Conservation (phyloP, 2,329 filamentous ascomycete species). For the Aspergillus nomiae region DNA sequence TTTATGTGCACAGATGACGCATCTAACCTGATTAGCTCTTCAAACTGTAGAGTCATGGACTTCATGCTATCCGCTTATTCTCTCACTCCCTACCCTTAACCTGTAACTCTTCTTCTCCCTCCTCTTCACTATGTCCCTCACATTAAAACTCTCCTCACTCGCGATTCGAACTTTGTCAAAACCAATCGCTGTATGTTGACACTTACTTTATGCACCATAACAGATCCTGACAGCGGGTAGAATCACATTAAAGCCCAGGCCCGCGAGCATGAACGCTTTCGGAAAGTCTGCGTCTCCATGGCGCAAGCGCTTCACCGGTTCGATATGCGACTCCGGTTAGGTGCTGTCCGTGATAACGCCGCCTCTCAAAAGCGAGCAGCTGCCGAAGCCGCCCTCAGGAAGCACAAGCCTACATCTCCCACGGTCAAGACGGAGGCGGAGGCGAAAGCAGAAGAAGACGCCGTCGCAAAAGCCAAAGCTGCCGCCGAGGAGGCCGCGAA, state of each 20-base stretch:
- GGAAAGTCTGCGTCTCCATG: slow-evolving; percentile 61
- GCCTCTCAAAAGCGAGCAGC: slow-evolving; percentile 50
- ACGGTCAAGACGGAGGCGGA: slow-evolving; percentile 66
- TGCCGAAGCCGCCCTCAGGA: slow-evolving; percentile 57
- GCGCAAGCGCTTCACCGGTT: slow-evolving; percentile 66
- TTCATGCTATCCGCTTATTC: not conserved
- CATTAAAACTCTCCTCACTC: slow-evolving; percentile 67
- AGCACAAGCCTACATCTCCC: slow-evolving; percentile 54
- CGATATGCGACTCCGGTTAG: slow-evolving; percentile 69
- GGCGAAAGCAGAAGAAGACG: slow-evolving; percentile 57
- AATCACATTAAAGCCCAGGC: slow-evolving; percentile 69
- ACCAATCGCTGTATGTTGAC: slow-evolving; percentile 60
- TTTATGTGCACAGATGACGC: slow-evolving; percentile 13
- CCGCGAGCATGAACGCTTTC: slow-evolving; percentile 68
- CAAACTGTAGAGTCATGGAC: slow-evolving; percentile 13
- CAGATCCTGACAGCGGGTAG: slow-evolving; percentile 44
- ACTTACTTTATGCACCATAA: not conserved
- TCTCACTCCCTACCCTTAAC: not conserved
- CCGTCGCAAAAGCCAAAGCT: slow-evolving; percentile 46
- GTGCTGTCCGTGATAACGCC: slow-evolving; percentile 63
- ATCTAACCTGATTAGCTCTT: slow-evolving; percentile 15
- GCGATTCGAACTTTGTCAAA: slow-evolving; percentile 67
- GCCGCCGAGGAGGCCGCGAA: slow-evolving; percentile 50
- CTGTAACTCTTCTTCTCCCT: not conserved
- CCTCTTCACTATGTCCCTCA: slow-evolving; percentile 57